Evolutionary conservation across 768 basidiomycete genomes (phyloP).

Genomic region (Xerocomus brunneocitrinus): DNA sequence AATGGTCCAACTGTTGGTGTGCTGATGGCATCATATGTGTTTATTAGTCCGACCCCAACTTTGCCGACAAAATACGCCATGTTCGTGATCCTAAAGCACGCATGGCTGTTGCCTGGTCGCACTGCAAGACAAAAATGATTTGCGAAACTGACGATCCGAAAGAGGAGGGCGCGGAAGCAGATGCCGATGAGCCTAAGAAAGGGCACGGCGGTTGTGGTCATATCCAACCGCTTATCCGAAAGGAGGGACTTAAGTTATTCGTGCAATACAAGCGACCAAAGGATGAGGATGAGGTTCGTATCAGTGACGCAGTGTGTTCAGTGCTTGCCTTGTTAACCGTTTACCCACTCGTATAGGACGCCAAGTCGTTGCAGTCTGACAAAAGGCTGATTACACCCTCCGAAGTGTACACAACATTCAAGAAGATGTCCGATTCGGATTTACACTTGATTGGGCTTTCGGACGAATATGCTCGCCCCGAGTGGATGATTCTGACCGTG

Average conservation of each 20-base stretch:
- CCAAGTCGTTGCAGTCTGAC: slow-evolving; percentile 77
- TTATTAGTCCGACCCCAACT: slow-evolving; percentile 71
- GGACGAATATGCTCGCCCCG: slow-evolving; percentile 93
- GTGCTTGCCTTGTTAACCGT: slow-evolving; percentile 9
- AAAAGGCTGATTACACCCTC: slow-evolving; percentile 78
- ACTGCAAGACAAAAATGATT: slow-evolving; percentile 82
- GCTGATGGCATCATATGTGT: slow-evolving; percentile 29
- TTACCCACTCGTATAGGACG: slow-evolving; percentile 46
- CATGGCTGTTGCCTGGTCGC: slow-evolving; percentile 80
- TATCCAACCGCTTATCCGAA: slow-evolving; percentile 81
- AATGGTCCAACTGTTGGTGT: background rate
- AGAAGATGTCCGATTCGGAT: slow-evolving; percentile 91
- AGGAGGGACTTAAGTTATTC: slow-evolving; percentile 93
- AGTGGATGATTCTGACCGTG: slow-evolving; percentile 99
- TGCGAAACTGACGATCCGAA: slow-evolving; percentile 90
- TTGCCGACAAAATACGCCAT: slow-evolving; percentile 84
- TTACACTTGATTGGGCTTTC: slow-evolving; percentile 87
- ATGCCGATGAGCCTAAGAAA: slow-evolving; percentile 68
- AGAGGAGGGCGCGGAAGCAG: slow-evolving; percentile 71
- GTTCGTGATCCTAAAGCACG: slow-evolving; percentile 82
- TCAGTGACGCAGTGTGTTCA: slow-evolving; percentile 1
- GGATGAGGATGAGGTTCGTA: slow-evolving; percentile 90
- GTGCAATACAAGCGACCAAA: slow-evolving; percentile 93
- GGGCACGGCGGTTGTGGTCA: slow-evolving; percentile 98
- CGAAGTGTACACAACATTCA: slow-evolving; percentile 91